A percentile compares a stretch with the other conserved stretches of the same genome.
phyloP scores from a whole-genome alignment of 164 flowering plant species.

The Tetracentron sinense region DNA sequence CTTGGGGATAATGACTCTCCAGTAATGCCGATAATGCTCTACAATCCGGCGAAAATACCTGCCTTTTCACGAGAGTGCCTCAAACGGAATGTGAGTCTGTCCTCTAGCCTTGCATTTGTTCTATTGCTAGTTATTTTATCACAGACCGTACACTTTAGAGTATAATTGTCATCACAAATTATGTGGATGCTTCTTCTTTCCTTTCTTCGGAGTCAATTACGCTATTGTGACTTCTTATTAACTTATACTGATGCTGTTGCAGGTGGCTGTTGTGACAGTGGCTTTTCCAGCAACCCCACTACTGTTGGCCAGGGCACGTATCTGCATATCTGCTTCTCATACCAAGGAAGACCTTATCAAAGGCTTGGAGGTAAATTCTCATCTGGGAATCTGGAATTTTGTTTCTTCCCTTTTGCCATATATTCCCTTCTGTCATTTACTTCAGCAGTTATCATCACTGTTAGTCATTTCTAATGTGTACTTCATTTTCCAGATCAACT shows the following conservation, averaged over 20 bases:
- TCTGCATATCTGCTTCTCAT: constrained; percentile 94
- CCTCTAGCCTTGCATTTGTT: too few relatives aligned
- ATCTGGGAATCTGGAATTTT: not conserved
- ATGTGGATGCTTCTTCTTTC: not conserved
- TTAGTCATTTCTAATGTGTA: not conserved
- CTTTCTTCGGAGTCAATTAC: not conserved
- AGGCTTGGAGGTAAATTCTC: constrained; percentile 62
- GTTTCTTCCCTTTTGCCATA: too few relatives aligned
- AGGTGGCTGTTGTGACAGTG: constrained; percentile 93
- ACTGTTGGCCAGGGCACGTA: constrained; percentile 89
- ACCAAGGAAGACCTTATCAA: constrained; percentile 73
- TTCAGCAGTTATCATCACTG: too few relatives aligned
- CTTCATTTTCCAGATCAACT: too few relatives aligned
- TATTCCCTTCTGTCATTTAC: too few relatives aligned
- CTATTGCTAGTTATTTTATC: too few relatives aligned
- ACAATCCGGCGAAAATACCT: constrained; percentile 97
- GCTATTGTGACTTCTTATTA: not conserved
- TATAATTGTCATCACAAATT: too few relatives aligned
- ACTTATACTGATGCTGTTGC: constrained; percentile 12
- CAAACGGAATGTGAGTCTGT: constrained; percentile 75
- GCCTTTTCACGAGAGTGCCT: constrained; percentile 95
- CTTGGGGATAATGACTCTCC: constrained; percentile 98
- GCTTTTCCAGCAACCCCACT: constrained; percentile 98
- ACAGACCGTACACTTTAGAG: too few relatives aligned
- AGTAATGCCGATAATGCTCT: constrained; percentile 97